Base-by-base conservation (phyloP, 2,329 filamentous ascomycete genomes). In the Sclerotinia trifoliorum region DNA sequence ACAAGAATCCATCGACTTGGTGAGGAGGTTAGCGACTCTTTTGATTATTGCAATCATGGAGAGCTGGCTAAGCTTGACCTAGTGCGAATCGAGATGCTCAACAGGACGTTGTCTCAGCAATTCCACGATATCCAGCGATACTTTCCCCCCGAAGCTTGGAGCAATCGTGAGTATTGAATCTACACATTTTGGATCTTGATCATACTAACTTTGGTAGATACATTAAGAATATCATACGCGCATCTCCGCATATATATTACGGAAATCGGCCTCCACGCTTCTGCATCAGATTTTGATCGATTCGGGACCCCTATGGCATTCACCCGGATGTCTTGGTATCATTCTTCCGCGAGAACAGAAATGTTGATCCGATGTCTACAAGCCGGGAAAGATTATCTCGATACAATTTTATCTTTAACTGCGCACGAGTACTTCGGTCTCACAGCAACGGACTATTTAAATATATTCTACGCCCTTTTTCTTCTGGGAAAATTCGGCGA, bases 21-120 rank as follows among this genome's bases (percentile, higher is more conserved):
- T 3, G 74, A 77, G 61, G 73, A 77, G 32, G 70, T 76, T 15
- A 74, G 71, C 65, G 61, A 72, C 35, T 70, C 74, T 2, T 77
- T 77, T 60, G 70, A 75, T 60, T 77, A 76, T 32, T 68, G 71
- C 51, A 68, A 68, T 24, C 63, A 63, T n/a, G 58, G 65, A 17
- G 51, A 70, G 24, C 60, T 71, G 26, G 68, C 71, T 13, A 71
- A 71, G 8, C 60, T 74, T 8, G 74, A 77, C 49, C 13, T 72
- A 0, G 39, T 71, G 6, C 68, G 72, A 11, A 74, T 76, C 4
- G 71, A 75, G 48, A 70, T 76, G 32, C 69, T 75, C 11, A 65
- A 72, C 13, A 73, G 73, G 35, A 65, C 71, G 0, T 77, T 77
- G 61, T 66, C 73, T 29, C 69, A 72, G 26, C 71, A 73, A 26